Conservation (phyloP, 1,284 basidiomycete species). For the Wallemia mellicola region DNA sequence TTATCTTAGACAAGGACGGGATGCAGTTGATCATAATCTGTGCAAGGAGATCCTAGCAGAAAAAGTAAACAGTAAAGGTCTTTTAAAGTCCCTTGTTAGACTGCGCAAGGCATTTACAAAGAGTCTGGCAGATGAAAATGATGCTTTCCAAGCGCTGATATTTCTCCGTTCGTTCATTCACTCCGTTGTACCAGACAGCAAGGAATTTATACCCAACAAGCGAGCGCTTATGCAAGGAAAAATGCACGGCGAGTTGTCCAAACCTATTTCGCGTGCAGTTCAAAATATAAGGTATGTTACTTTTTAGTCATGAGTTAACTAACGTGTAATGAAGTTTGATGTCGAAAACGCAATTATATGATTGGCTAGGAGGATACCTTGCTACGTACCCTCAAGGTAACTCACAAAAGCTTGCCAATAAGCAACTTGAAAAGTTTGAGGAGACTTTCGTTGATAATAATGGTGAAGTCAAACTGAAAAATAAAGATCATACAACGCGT, state of each 20-base stretch:
- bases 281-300: too few relatives aligned
- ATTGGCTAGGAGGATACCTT: neutral
- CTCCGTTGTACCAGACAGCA: neutral
- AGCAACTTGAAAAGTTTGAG: neutral
- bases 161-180: neutral
- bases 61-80: neutral
- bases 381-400: neutral
- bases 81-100: neutral
- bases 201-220: neutral
- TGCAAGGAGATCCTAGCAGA: neutral
- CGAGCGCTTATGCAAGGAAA: neutral
- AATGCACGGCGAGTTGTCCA: neutral
- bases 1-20: neutral
- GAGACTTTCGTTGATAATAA: neutral
- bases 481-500: neutral
- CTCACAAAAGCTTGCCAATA: neutral
- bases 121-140: neutral
- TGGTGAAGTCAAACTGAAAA: neutral
- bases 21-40: neutral
- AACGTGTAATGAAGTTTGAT: too few relatives aligned
- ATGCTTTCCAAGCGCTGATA: neutral
- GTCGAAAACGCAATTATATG: neutral
- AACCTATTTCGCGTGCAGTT: neutral
- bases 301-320: too few relatives aligned
- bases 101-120: neutral